Evolutionary conservation across 2,329 filamentous ascomycete species (phyloP).

Genomic region (Coleophoma cylindrospora): DNA sequence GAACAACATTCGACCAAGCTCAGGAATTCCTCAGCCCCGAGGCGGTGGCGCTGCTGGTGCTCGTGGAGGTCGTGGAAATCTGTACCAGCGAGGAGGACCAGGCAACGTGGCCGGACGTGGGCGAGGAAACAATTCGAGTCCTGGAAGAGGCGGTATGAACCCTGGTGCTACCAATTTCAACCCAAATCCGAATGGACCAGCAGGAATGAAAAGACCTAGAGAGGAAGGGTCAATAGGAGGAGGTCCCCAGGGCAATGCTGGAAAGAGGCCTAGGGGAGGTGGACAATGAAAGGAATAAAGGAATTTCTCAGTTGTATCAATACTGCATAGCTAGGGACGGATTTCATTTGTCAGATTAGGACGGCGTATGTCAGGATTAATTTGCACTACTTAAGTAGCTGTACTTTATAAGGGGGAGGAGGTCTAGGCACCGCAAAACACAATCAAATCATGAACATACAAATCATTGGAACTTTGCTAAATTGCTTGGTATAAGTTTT

Average conservation of each 20-base stretch:
- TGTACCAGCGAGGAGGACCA: slow-evolving; percentile 8
- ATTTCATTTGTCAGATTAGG: slow-evolving; percentile 17
- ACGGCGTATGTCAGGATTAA: slow-evolving; percentile 5
- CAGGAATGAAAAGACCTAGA: slow-evolving; percentile 23
- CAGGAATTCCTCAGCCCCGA: slow-evolving; percentile 22
- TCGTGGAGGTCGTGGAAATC: slow-evolving; percentile 17
- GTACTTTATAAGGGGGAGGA: neutral
- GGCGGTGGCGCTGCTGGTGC: slow-evolving; percentile 17
- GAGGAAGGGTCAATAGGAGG: slow-evolving; percentile 27
- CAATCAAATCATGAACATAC: neutral
- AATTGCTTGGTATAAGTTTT: slow-evolving; percentile 61
- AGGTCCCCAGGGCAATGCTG: slow-evolving; percentile 25
- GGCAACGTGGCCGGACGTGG: slow-evolving; percentile 17
- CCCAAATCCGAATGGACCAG: slow-evolving; percentile 20
- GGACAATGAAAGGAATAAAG: slow-evolving; percentile 14
- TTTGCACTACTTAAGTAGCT: too few species aligned
- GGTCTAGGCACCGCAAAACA: neutral
- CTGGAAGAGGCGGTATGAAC: slow-evolving; percentile 24
- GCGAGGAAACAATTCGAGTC: slow-evolving; percentile 17
- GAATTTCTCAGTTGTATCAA: slow-evolving; percentile 1
- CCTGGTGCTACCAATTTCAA: slow-evolving; percentile 22
- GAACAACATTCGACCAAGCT: slow-evolving; percentile 14
- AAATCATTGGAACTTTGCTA: slow-evolving; percentile 26
- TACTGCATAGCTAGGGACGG: slow-evolving; percentile 17
- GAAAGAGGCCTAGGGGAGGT: slow-evolving; percentile 41